Conservation (phyloP, 179 eudicot genomes). For the Spergularia azorica region DNA sequence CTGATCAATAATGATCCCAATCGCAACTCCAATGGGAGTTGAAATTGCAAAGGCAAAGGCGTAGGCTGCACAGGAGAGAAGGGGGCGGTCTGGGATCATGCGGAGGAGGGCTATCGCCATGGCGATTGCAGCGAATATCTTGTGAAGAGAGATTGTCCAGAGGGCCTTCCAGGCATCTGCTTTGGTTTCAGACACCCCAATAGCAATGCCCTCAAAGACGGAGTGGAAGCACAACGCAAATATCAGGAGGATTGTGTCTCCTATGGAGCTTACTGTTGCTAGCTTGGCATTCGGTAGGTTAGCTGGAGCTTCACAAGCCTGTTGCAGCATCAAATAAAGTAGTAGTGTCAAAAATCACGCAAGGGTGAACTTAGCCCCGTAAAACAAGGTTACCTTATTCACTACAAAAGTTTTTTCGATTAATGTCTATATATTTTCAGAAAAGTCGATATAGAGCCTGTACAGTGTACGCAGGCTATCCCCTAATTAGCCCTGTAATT, state of each 20-base stretch:
- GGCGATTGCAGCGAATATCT: slow-evolving; percentile 84
- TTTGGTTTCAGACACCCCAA: slow-evolving; percentile 68
- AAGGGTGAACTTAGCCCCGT: not conserved
- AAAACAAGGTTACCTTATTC: no score
- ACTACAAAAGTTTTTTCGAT: not conserved
- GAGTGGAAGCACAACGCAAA: slow-evolving; percentile 83
- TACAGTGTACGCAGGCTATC: no score
- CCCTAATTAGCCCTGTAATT: no score
- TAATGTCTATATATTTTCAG: not conserved
- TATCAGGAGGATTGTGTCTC: slow-evolving; percentile 72
- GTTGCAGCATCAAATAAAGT: not conserved
- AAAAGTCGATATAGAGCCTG: not conserved
- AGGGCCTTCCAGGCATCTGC: slow-evolving; percentile 80
- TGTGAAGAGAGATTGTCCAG: slow-evolving; percentile 84
- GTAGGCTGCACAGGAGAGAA: slow-evolving; percentile 63
- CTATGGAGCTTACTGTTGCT: slow-evolving; percentile 55
- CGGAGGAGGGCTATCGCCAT: slow-evolving; percentile 85
- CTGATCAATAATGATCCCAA: slow-evolving; percentile 74
- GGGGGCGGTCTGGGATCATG: slow-evolving; percentile 73
- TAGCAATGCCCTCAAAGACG: slow-evolving; percentile 87
- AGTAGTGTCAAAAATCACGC: not conserved
- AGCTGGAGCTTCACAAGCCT: slow-evolving; percentile 28
- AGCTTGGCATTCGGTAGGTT: slow-evolving; percentile 33
- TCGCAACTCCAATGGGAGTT: slow-evolving; percentile 78
- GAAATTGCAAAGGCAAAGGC: slow-evolving; percentile 91